Percentiles rank a stretch among this genome's conserved stretches.
Conservation (phyloP, 768 basidiomycete species). For the Lyophyllum atratum region DNA sequence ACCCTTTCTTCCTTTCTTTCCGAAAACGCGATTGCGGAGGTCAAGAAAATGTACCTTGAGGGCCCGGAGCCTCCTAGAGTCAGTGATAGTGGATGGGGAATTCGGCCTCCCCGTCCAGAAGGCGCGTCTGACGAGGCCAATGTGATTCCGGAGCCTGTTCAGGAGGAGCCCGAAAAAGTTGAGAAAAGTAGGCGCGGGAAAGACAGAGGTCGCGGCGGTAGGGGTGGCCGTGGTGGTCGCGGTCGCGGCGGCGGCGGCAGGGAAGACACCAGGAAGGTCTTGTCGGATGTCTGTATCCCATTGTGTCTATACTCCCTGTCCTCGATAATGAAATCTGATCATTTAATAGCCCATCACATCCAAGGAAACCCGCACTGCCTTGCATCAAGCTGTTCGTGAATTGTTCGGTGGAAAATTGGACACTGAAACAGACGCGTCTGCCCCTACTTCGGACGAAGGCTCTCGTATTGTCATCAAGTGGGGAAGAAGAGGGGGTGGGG, state of each 20-base stretch:
- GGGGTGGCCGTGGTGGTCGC: constrained; percentile 43
- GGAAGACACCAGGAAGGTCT: constrained; percentile 72
- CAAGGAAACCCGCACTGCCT: constrained; percentile 77
- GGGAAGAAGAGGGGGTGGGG: constrained; percentile 53
- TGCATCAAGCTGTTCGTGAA: constrained; percentile 81
- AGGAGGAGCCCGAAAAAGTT: constrained; percentile 26
- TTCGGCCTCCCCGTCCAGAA: constrained; percentile 39
- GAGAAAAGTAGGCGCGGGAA: constrained; percentile 38
- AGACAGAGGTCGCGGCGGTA: constrained; percentile 48
- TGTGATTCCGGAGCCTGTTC: constrained; percentile 18
- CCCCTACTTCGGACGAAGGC: constrained; percentile 60
- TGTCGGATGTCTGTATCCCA: constrained; percentile 71
- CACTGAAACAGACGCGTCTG: constrained; percentile 67
- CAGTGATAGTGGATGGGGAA: constrained; percentile 77
- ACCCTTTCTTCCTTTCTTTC: constrained; percentile 67
- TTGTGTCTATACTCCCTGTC: constrained; percentile 11
- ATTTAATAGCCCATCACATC: constrained; percentile 71
- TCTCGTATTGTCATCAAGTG: constrained; percentile 81
- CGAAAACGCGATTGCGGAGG: constrained; percentile 51
- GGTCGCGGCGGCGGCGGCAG: constrained; percentile 43
- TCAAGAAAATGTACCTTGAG: constrained; percentile 79
- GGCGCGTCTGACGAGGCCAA: constrained; percentile 6
- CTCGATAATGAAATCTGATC: constrained; percentile 13
- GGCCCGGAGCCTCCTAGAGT: constrained; percentile 77
- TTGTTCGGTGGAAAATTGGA: constrained; percentile 85